Evolutionary conservation across 129 eudicot species (phyloP).

Genomic region (Oenanthe sinensis): DNA sequence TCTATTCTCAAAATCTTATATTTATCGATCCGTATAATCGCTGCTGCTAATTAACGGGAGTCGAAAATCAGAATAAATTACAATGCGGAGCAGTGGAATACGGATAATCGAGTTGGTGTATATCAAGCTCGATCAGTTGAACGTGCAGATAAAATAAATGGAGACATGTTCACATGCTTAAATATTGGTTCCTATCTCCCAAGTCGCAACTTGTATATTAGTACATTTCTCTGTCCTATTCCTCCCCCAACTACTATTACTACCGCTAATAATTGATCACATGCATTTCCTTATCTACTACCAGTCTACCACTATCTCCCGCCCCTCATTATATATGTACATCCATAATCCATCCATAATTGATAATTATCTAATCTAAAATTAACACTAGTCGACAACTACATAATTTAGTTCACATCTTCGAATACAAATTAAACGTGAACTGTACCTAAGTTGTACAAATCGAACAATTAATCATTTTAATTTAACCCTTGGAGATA

Average conservation of each 20-base stretch:
- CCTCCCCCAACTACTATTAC: neutral
- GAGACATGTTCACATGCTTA: conserved; percentile 1
- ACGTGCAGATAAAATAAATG: neutral
- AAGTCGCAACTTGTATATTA: neutral
- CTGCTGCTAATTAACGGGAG: no score
- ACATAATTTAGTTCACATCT: neutral
- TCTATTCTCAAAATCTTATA: no score
- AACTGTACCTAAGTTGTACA: no score
- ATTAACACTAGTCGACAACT: neutral
- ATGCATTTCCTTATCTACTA: neutral
- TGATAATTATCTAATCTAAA: no score
- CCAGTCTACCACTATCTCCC: neutral
- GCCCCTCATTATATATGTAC: neutral
- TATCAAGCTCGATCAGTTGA: neutral
- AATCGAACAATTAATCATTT: no score
- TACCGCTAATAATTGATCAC: neutral
- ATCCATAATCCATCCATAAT: no score
- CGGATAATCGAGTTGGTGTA: neutral
- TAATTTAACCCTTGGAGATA: no score
- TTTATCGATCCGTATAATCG: no score
- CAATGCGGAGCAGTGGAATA: neutral
- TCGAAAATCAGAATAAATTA: neutral
- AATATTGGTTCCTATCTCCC: neutral
- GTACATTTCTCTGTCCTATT: neutral
- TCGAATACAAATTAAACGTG: no score